Evolutionary conservation across 1,284 basidiomycete species (phyloP), one percentile per base, ranked within the genome.

Genomic region (Tilletia caries): DNA sequence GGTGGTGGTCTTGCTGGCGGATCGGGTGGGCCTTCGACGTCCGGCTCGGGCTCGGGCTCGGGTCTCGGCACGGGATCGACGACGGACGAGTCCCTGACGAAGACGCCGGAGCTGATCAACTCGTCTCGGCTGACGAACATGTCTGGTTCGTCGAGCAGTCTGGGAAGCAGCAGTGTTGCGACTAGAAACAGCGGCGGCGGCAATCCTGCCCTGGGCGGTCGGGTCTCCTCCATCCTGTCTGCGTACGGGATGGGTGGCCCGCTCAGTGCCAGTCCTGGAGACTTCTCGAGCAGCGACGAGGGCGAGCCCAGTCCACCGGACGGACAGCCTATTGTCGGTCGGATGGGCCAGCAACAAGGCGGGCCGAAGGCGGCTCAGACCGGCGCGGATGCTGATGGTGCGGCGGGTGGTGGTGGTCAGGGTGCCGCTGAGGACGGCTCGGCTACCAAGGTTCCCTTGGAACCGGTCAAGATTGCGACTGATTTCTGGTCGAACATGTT

Each of bases 241-340:
- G 58, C 58, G 18, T 62, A 62, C 33, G 58, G 58, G 32, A 62
- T 62, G 58, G 58, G 58, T 18, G 58, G 58, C 32, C 32, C 58
- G 15, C 18, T 62, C 29, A 62, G 58, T 34, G 58, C 58, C 6
- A 62, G 58, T 29, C 58, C 58, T 3, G 58, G 58, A 6, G 58
- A 62, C 58, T 62, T 62, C 34, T 27, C 32, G 32, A 62, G 58
- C 58, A 62, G 58, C 58, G 58, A 62, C 58, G 58, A 62, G 29
- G 33, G 58, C 32, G 58, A 62, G 58, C 58, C 58, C 8, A 62
- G 58, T 34, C 58, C 58, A 18, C 32, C 58, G 18, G 58, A 62
- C 32, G 58, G 58, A 29, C 58, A 62, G 32, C 58, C 58, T 15
- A 29, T 62, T 20, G 13, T 62, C 32, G 58, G 58, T 18, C 58